Conservation (phyloP, 1,284 basidiomycete species). For the Rhodofomes roseus region DNA sequence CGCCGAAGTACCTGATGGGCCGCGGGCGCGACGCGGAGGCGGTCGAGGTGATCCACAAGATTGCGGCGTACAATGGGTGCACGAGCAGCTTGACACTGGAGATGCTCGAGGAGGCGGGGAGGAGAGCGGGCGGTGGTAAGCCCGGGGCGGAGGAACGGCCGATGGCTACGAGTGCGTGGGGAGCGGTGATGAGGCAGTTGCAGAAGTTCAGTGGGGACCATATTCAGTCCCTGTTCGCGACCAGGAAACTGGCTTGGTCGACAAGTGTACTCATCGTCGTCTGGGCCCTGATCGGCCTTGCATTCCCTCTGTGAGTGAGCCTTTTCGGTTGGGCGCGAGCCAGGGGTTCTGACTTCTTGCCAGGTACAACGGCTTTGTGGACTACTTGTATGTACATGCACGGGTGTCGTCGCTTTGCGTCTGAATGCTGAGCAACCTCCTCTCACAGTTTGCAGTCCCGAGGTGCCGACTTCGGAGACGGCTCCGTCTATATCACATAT, state of each 20-base stretch:
- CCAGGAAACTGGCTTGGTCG: constrained; percentile 57
- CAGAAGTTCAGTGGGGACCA: constrained; percentile 42
- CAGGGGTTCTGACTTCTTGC: constrained; percentile 4
- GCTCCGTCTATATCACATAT: constrained; percentile 60
- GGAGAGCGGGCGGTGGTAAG: constrained; percentile 6
- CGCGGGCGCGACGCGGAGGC: constrained; percentile 70
- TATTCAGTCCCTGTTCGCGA: constrained; percentile 58
- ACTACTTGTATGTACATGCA: constrained; percentile 46
- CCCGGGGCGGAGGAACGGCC: constrained; percentile 9
- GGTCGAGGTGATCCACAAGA: constrained; percentile 61
- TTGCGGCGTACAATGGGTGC: constrained; percentile 68
- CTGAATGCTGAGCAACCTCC: background rate
- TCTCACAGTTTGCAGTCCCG: constrained; percentile 46
- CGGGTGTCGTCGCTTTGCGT: background rate
- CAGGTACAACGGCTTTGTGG: constrained; percentile 60
- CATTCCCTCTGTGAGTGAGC: constrained; percentile 58
- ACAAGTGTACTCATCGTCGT: constrained; percentile 56
- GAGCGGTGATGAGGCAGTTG: constrained; percentile 39
- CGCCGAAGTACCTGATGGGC: constrained; percentile 73
- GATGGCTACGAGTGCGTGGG: constrained; percentile 30
- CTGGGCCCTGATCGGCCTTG: constrained; percentile 68
- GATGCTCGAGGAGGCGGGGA: constrained; percentile 35
- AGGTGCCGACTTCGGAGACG: constrained; percentile 61
- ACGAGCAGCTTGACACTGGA: constrained; percentile 45
- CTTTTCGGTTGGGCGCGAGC: background rate